Evolutionary conservation across 2,329 filamentous ascomycete species (phyloP), one percentile per base, ranked within the genome.

Genomic region (Aspergillus aculeatinus): DNA sequence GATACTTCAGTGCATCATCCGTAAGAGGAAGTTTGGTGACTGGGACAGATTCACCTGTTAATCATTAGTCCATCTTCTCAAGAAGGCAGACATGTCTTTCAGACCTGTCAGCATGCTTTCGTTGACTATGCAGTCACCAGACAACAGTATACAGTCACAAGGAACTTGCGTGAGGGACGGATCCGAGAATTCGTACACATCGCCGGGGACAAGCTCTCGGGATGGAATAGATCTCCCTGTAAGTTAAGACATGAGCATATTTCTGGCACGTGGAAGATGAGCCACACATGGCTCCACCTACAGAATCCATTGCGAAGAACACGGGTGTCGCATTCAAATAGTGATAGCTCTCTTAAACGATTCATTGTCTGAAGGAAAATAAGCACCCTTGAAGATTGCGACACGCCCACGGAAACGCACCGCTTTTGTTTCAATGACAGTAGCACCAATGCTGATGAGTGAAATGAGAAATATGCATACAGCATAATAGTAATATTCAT

Each of bases 401-500:
- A 62, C 4, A n/a, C 19, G 14, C 42, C 29, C 23, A 48, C 10
- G 21, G 29, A 42, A 19, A 78, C 86, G 75, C 77, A 90, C 88
- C 51, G 92, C 87, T 74, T 88, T 89, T 1, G 95, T 99, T 77
- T 99, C 96, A 59, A 97, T 77, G 14, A 99, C 83, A 0, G 95
- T 97, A 1, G 92, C 89, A 4, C 87, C 85, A 69, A 99, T 97
- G 75, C 94, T 98, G 67, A 92, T 90, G 49, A 95, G 84, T 0
- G 96, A 99, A 76, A 99, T 98, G 62, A 94, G 72, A 68, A 99
- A 96, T 68, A 99, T 99, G 73, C 93, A 96, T 16, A 88, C 84
- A 4, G 95, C 95, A 76, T 99, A 99, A 79, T 98, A 99, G 74
- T 97, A 99, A 75, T 99, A 99, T 69, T 96, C 84, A 72, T 99